Conservation (phyloP, 2,329 filamentous ascomycete genomes). For the Ascocoryne sarcoides region DNA sequence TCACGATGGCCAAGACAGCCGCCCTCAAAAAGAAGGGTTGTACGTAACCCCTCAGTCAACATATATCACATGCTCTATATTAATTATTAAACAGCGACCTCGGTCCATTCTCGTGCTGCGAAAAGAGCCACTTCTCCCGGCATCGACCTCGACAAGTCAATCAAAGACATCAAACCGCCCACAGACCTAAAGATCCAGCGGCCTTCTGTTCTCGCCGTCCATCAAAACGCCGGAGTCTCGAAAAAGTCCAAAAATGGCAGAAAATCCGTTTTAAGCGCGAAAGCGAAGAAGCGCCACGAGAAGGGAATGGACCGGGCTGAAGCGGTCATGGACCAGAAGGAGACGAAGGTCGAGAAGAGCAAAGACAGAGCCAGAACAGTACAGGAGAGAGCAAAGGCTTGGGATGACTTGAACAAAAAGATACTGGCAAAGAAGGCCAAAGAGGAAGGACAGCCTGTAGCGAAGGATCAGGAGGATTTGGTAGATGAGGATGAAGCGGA, state of each 20-base stretch:
- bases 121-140: conserved; percentile 63
- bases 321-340: conserved; percentile 50
- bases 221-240: conserved; percentile 55
- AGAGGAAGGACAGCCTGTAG: conserved; percentile 14
- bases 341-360: conserved; percentile 47
- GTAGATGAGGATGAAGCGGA: conserved; percentile 11
- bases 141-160: conserved; percentile 63
- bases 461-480: conserved; percentile 18
- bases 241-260: conserved; percentile 55
- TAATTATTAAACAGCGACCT: conserved; percentile 33
- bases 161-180: conserved; percentile 50
- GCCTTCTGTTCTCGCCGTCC: conserved; percentile 60
- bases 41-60: conserved; percentile 13
- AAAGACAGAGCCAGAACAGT: conserved; percentile 39
- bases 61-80: neutral
- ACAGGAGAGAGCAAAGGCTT: conserved; percentile 42
- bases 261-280: conserved; percentile 45
- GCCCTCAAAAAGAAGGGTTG: conserved; percentile 25
- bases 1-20: conserved; percentile 28
- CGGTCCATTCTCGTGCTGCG: conserved; percentile 65
- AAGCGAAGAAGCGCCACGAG: conserved; percentile 47
- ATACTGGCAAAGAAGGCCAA: conserved; percentile 21
- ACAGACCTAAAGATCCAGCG: conserved; percentile 40
- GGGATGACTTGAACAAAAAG: conserved; percentile 46
- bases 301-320: conserved; percentile 50